phyloP scores from a whole-genome alignment of 2,329 filamentous ascomycete genomes.

The Thelonectria olida region DNA sequence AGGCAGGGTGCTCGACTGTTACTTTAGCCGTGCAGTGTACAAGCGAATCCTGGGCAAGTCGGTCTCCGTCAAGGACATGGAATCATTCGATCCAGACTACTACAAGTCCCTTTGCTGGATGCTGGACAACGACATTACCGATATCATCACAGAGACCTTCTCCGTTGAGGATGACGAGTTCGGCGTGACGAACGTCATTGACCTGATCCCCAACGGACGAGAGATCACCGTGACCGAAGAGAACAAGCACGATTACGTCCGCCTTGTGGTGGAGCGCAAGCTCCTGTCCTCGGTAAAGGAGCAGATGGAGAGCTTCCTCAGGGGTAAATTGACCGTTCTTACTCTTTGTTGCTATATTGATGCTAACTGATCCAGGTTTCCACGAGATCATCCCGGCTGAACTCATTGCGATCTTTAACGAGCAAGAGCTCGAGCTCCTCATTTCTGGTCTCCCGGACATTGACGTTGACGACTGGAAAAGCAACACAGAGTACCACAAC shows the following conservation, averaged over 20 bases:
- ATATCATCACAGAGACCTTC: conserved; percentile 96
- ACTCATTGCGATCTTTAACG: conserved; percentile 96
- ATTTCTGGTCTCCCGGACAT: conserved; percentile 98
- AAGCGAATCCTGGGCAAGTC: conserved; percentile 95
- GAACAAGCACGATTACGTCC: conserved; percentile 98
- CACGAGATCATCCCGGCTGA: conserved; percentile 97
- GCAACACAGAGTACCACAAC: conserved; percentile 98
- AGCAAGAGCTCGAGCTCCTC: conserved; percentile 94
- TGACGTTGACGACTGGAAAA: conserved; percentile 98
- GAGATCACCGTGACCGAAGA: conserved; percentile 96
- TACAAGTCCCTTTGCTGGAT: conserved; percentile 99
- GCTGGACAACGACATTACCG: conserved; percentile 97
- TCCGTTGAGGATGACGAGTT: conserved; percentile 95
- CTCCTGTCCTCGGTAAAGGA: conserved; percentile 91
- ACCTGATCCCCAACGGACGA: conserved; percentile 86
- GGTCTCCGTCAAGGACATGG: conserved; percentile 99
- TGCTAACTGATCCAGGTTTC: conserved; percentile 70
- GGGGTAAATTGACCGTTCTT: conserved; percentile 61
- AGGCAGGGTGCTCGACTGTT: conserved; percentile 93
- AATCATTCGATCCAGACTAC: conserved; percentile 97
- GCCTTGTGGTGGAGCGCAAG: conserved; percentile 92
- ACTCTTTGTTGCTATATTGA: background rate
- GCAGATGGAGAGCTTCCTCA: conserved; percentile 92
- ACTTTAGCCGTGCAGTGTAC: conserved; percentile 98
- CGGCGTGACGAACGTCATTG: conserved; percentile 86